Evolutionary conservation across 2,329 filamentous ascomycete species (phyloP), one percentile per base, ranked within the genome.

Genomic region (Leptoxyphium fumago): DNA sequence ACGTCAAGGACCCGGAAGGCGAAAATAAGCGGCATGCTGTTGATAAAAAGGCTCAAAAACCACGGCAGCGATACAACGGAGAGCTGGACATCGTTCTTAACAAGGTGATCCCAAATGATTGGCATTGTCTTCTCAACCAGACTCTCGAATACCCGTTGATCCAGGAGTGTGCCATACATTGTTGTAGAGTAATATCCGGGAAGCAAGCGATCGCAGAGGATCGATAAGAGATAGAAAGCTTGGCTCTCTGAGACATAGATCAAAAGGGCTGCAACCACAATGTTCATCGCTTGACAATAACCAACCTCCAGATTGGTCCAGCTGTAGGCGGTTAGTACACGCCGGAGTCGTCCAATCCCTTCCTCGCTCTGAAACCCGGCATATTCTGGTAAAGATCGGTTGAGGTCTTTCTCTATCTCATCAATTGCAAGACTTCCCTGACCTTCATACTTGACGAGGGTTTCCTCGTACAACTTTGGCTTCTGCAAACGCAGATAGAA

Each of bases 211-310:
- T 96, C 89, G 67, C 91, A 98, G 13, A 98, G 72, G 1, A 89
- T 75, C 1, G 87, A 94, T 38, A 98, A 75, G 7, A 95, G 72
- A 63, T 91, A 98, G 66, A 96, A 98, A 1, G 91, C 91, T 65
- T 98, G 91, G 0, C 82, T 66, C 64, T 98, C 91, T 8, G 88
- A 96, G 79, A 94, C 94, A 52, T 68, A 80, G 71, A 98, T 98
- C 54, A 98, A 74, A 46, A 98, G 69, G n/a, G 91, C 91, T 14
- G 91, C 91, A 44, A 95, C 89, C 29, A 98, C 91, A 54, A 98
- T 98, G 63, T 98, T 98, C 91, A 98, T 98, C 49, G 91, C 91
- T 65, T 98, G 91, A 63, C 91, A 98, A 64, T 98, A 98, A 52
- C 91, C 91, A 44, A 98, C 88, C 52, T 95, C 87, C 43, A 84